A percentile compares a stretch with the other conserved stretches of the same genome.
Evolutionary conservation across 352 stramenopile genomes (phyloP).

Genomic region (Globisporangium canariense): DNA sequence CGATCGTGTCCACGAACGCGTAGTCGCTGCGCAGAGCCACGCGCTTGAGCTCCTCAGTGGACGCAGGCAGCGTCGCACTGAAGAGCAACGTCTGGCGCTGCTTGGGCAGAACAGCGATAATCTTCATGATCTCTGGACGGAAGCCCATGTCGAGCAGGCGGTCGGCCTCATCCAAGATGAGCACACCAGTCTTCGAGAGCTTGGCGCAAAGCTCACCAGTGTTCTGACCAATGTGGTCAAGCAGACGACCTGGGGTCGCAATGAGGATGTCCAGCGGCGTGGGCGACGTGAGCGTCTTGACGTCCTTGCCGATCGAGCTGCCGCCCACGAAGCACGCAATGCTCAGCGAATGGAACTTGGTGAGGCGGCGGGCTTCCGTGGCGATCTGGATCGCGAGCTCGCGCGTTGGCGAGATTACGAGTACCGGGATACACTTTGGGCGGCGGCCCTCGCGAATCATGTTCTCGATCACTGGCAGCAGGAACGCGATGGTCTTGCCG

Average conservation of each 20-base stretch:
- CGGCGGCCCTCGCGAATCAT: conserved; percentile 58
- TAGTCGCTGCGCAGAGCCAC: conserved; percentile 86
- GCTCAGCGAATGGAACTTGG: conserved; percentile 77
- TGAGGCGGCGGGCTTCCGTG: conserved; percentile 83
- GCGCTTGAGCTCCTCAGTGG: conserved; percentile 84
- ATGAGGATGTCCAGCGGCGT: conserved; percentile 91
- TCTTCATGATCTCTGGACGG: conserved; percentile 87
- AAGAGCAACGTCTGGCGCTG: conserved; percentile 95
- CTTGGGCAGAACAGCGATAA: conserved; percentile 60
- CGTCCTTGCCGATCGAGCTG: conserved; percentile 84
- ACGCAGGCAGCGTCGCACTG: conserved; percentile 91
- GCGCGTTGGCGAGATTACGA: conserved; percentile 94
- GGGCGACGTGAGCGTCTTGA: conserved; percentile 28
- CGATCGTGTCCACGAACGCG: conserved; percentile 92
- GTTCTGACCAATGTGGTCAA: conserved; percentile 94
- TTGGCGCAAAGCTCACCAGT: conserved; percentile 77
- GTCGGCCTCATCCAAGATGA: conserved; percentile 96
- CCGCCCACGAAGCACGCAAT: conserved; percentile 82
- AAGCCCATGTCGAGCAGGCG: conserved; percentile 96
- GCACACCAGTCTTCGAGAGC: conserved; percentile 42
- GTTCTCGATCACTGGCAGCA: conserved; percentile 77
- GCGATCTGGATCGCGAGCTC: conserved; percentile 96
- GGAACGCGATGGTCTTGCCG: conserved; percentile 89
- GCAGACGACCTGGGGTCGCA: conserved; percentile 93
- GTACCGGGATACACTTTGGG: conserved; percentile 78